phyloP scores from a whole-genome alignment of 331 rosid genomes.

The Cydonia oblonga region DNA sequence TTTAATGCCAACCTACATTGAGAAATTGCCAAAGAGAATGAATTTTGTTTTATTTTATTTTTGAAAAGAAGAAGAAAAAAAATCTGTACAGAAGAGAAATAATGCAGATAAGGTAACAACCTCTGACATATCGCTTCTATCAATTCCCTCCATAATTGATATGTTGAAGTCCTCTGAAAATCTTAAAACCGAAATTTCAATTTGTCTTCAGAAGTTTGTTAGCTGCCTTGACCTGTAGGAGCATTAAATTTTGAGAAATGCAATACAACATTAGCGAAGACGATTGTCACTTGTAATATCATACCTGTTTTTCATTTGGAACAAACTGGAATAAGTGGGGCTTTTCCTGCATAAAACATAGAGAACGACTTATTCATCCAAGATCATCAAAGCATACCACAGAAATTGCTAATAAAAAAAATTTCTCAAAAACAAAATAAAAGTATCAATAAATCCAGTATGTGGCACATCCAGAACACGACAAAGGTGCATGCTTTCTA shows the following conservation, averaged over 20 bases:
- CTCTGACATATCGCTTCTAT: too few relatives aligned
- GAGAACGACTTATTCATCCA: slow-evolving; percentile 3
- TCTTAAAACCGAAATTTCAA: too few relatives aligned
- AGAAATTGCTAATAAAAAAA: neutral
- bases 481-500: neutral
- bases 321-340: slow-evolving; percentile 89
- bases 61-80: too few relatives aligned
- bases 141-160: too few relatives aligned
- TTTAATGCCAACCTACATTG: too few relatives aligned
- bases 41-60: too few relatives aligned
- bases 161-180: too few relatives aligned
- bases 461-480: neutral
- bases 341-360: slow-evolving; percentile 60
- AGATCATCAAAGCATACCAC: neutral
- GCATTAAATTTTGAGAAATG: neutral
- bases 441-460: neutral
- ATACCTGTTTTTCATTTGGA: slow-evolving; percentile 97
- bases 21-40: too few relatives aligned
- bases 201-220: slow-evolving; percentile 65
- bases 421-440: neutral
- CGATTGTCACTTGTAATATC: neutral
- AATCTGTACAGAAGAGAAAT: too few relatives aligned
- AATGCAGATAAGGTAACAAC: too few relatives aligned
- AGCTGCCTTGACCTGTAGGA: slow-evolving; percentile 76
- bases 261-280: neutral